Percentiles rank a stretch among this genome's conserved stretches.
Evolutionary conservation across 805 yeast species (phyloP).

Genomic region (Suhomyces sp.): DNA sequence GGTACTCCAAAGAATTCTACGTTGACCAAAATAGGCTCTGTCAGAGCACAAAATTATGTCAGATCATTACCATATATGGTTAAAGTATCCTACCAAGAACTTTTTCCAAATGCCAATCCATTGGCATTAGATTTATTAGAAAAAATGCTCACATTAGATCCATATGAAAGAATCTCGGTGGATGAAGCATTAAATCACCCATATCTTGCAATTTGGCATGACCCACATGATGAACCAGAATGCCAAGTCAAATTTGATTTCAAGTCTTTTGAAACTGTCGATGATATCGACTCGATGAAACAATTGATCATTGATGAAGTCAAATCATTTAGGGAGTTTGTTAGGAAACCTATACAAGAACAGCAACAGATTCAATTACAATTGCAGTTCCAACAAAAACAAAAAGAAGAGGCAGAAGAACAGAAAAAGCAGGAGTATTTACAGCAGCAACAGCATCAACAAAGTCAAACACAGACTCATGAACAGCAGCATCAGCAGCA

Average conservation of each 20-base stretch:
- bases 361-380: slow-evolving; percentile 44
- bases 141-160: slow-evolving; percentile 83
- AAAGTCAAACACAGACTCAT: slow-evolving; percentile 7
- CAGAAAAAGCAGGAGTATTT: slow-evolving; percentile 13
- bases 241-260: slow-evolving; percentile 84
- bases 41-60: slow-evolving; percentile 89
- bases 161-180: slow-evolving; percentile 78
- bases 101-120: slow-evolving; percentile 87
- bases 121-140: slow-evolving; percentile 71
- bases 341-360: slow-evolving; percentile 68
- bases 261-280: slow-evolving; percentile 74
- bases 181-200: slow-evolving; percentile 89
- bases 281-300: slow-evolving; percentile 74
- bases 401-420: slow-evolving; percentile 24
- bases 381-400: slow-evolving; percentile 29
- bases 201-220: slow-evolving; percentile 79
- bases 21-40: slow-evolving; percentile 60
- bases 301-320: slow-evolving; percentile 82
- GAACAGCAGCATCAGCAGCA: slow-evolving; percentile 10
- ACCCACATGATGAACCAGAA: slow-evolving; percentile 83
- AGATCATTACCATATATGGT: slow-evolving; percentile 82
- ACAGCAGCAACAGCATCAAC: slow-evolving; percentile 16
- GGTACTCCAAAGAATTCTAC: slow-evolving; percentile 80
- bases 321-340: slow-evolving; percentile 71
- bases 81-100: slow-evolving; percentile 63